Conservation (phyloP, 2,329 filamentous ascomycete species). For the Periconia macrospinosa region DNA sequence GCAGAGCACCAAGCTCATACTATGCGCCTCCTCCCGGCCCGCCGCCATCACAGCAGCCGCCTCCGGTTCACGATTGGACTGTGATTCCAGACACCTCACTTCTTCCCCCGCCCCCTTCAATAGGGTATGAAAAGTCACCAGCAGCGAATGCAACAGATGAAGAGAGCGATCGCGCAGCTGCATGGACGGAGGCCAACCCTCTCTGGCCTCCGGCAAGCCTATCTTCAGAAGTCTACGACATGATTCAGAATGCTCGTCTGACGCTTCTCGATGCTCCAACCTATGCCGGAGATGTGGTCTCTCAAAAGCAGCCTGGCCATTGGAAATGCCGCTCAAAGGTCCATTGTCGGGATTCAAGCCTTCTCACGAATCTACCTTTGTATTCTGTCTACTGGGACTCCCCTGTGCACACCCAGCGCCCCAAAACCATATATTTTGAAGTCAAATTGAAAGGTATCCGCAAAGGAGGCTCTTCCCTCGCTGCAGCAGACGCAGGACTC, state of each 20-base stretch:
- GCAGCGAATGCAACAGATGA: slow-evolving; percentile 69
- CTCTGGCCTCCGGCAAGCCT: slow-evolving; percentile 59
- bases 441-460: slow-evolving; percentile 58
- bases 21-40: slow-evolving; percentile 28
- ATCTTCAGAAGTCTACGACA: slow-evolving; percentile 50
- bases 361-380: slow-evolving; percentile 69
- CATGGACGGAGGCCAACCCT: slow-evolving; percentile 66
- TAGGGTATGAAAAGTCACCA: slow-evolving; percentile 67
- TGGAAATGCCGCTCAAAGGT: slow-evolving; percentile 49
- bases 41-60: slow-evolving; percentile 35
- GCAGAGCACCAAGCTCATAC: slow-evolving; percentile 7
- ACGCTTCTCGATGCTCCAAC: slow-evolving; percentile 34
- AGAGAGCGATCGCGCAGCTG: slow-evolving; percentile 65
- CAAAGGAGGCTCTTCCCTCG: slow-evolving; percentile 21
- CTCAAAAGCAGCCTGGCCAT: slow-evolving; percentile 49
- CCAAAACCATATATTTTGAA: slow-evolving; percentile 72
- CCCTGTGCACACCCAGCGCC: slow-evolving; percentile 55
- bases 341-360: slow-evolving; percentile 59
- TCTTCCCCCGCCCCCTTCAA: slow-evolving; percentile 71
- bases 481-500: slow-evolving; percentile 57
- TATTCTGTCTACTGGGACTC: slow-evolving; percentile 65
- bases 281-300: slow-evolving; percentile 43
- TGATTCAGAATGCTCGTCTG: slow-evolving; percentile 57
- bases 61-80: slow-evolving; percentile 66
- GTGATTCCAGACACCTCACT: slow-evolving; percentile 73